A percentile compares a stretch with the other conserved stretches of the same genome.
Evolutionary conservation across 257 asterid genomes (phyloP).

Genomic region (Rubia yunnanensis): DNA sequence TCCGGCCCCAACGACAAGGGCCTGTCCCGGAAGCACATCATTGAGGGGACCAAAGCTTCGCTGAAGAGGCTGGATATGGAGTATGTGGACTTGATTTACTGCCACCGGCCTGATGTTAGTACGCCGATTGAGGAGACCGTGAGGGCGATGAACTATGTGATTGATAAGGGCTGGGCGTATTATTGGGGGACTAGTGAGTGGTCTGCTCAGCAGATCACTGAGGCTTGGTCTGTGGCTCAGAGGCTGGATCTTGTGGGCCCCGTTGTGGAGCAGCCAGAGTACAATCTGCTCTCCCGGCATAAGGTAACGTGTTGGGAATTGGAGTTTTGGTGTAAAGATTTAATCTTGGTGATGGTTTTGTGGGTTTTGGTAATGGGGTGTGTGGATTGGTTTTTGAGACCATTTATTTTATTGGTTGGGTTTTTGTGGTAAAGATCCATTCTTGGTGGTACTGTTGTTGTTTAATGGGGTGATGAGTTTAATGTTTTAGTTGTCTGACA

Average conservation of each 20-base stretch:
- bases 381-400: background rate
- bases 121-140: conserved; percentile 97
- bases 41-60: conserved; percentile 74
- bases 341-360: background rate
- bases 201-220: conserved; percentile 97
- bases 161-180: conserved; percentile 95
- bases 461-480: no score
- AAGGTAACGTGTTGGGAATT: conserved; percentile 35
- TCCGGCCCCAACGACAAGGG: conserved; percentile 97
- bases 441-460: no score
- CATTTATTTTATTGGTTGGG: background rate
- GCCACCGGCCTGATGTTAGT: conserved; percentile 72
- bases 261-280: conserved; percentile 95
- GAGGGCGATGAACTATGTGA: conserved; percentile 91
- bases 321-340: background rate
- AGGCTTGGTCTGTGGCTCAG: conserved; percentile 88
- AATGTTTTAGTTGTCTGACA: background rate
- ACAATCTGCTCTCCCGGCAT: conserved; percentile 72
- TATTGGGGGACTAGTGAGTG: conserved; percentile 99
- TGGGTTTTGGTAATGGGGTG: background rate
- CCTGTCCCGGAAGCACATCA: conserved; percentile 72
- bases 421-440: background rate
- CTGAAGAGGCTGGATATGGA: conserved; percentile 87
- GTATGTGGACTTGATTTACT: conserved; percentile 68
- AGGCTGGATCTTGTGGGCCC: conserved; percentile 93